These are phyloP conservation scores for Xylaria curta DNA, from an alignment of 495 filamentous ascomycete species.

Conservation along the genomic window DNA sequence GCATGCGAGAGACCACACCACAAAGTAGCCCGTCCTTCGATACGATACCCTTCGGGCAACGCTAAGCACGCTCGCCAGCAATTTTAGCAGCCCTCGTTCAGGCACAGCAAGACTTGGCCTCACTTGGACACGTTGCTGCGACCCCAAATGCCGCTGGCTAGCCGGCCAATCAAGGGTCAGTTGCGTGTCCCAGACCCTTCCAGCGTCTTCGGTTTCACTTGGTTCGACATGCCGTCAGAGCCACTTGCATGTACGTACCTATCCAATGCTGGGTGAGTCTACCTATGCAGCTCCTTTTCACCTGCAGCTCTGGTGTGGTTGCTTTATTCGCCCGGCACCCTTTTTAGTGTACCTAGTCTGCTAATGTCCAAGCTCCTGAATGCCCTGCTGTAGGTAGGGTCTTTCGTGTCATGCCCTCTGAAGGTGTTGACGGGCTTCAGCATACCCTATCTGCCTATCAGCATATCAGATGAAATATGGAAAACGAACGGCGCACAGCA, in stretches of 20 bases:
- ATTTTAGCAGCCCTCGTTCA: slow-evolving; percentile 13
- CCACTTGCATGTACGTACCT: too few species aligned
- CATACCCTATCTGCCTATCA: background rate
- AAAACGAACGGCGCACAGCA: background rate
- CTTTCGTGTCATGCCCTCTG: background rate
- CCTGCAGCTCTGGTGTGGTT: slow-evolving; percentile 16
- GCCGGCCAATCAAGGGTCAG: slow-evolving; percentile 30
- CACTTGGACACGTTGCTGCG: slow-evolving; percentile 40
- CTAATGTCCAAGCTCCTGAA: slow-evolving; percentile 35
- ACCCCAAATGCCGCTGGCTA: slow-evolving; percentile 37
- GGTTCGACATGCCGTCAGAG: slow-evolving; percentile 13
- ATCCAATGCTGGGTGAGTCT: background rate
- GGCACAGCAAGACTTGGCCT: background rate
- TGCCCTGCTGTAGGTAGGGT: slow-evolving; percentile 15
- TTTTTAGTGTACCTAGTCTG: slow-evolving; percentile 12
- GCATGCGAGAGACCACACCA: slow-evolving; percentile 23
- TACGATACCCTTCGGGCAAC: background rate
- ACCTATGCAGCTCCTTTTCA: slow-evolving; percentile 29
- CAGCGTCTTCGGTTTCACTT: slow-evolving; percentile 45
- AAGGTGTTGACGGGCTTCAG: background rate
- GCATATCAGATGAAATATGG: slow-evolving; percentile 11
- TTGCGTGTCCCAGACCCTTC: slow-evolving; percentile 34
- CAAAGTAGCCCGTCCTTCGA: slow-evolving; percentile 28
- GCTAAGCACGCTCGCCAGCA: slow-evolving; percentile 16
- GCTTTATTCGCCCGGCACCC: slow-evolving; percentile 14